Conservation (phyloP, 108 stramenopile species). For the Craspedostauros australis region DNA sequence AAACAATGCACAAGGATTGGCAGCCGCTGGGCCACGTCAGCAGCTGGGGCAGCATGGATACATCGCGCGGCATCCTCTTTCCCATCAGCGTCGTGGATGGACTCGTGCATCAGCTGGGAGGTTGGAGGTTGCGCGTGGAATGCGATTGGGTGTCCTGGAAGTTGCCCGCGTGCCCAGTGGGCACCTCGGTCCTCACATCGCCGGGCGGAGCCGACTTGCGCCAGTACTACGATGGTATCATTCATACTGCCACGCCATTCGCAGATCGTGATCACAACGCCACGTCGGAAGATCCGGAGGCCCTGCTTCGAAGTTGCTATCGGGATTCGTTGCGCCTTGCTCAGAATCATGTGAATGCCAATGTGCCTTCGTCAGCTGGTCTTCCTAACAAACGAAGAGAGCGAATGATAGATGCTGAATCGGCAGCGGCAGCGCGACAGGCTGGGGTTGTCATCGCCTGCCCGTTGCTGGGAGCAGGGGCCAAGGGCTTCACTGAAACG, state of each 20-base stretch:
- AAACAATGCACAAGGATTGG: conserved; percentile 26
- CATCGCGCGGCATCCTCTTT: conserved; percentile 68
- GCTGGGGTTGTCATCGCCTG: conserved; percentile 42
- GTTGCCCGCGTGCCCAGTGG: conserved; percentile 17
- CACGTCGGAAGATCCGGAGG: too few species aligned
- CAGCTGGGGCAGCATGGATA: conserved; percentile 82
- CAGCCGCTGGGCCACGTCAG: conserved; percentile 67
- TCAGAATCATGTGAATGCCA: too few species aligned
- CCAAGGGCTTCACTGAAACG: conserved; percentile 70
- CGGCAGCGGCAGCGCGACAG: neutral
- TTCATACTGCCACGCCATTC: conserved; percentile 6
- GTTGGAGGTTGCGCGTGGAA: conserved; percentile 30
- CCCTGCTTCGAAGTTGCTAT: too few species aligned
- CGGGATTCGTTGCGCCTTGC: too few species aligned
- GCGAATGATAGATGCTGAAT: too few species aligned
- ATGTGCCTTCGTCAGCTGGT: too few species aligned
- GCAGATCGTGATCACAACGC: too few species aligned
- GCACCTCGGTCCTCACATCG: neutral
- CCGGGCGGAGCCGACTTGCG: conserved; percentile 1
- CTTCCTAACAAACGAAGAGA: too few species aligned
- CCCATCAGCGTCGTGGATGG: conserved; percentile 63
- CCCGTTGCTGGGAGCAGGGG: conserved; percentile 68
- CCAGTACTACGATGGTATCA: neutral
- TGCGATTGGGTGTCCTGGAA: conserved; percentile 1
- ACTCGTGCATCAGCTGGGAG: conserved; percentile 73